phyloP scores from a whole-genome alignment of 2,329 filamentous ascomycete genomes.

The Penicillium sp. region DNA sequence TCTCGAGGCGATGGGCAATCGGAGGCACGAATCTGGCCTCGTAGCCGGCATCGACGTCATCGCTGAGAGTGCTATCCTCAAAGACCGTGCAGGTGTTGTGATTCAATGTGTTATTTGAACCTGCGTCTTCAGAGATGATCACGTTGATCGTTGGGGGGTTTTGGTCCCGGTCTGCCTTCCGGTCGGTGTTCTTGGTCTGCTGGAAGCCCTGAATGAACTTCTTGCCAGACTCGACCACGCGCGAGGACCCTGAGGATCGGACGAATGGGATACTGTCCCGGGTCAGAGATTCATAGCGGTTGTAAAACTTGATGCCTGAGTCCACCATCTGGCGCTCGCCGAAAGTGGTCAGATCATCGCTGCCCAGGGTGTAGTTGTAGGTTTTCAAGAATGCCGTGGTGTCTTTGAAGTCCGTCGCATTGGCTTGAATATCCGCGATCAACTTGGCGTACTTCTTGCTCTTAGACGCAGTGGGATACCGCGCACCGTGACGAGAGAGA shows the following conservation, averaged over 20 bases:
- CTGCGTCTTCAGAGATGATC: constrained; percentile 63
- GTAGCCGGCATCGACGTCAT: constrained; percentile 58
- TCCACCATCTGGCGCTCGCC: constrained; percentile 69
- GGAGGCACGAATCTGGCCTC: constrained; percentile 61
- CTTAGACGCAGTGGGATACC: constrained; percentile 73
- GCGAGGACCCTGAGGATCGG: constrained; percentile 65
- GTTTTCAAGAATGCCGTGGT: constrained; percentile 68
- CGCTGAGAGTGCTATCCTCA: constrained; percentile 52
- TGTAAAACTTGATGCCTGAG: constrained; percentile 73
- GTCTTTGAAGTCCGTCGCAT: constrained; percentile 55
- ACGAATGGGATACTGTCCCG: constrained; percentile 63
- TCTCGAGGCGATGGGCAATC: constrained; percentile 68
- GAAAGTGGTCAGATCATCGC: constrained; percentile 66
- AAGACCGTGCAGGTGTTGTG: constrained; percentile 71
- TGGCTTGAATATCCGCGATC: constrained; percentile 64
- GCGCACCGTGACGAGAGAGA: constrained; percentile 79
- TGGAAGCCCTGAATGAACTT: constrained; percentile 77
- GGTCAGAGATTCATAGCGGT: constrained; percentile 66
- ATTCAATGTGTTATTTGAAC: constrained; percentile 77
- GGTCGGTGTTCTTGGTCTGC: constrained; percentile 48
- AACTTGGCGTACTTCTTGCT: constrained; percentile 61
- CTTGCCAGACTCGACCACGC: constrained; percentile 71
- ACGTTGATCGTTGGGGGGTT: constrained; percentile 60
- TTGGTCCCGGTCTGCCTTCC: constrained; percentile 39
- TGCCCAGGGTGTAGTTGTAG: constrained; percentile 69